A percentile compares a stretch with the other conserved stretches of the same genome.
Conservation (phyloP, 2,329 filamentous ascomycete genomes). For the Tricladium varicosporioides region DNA sequence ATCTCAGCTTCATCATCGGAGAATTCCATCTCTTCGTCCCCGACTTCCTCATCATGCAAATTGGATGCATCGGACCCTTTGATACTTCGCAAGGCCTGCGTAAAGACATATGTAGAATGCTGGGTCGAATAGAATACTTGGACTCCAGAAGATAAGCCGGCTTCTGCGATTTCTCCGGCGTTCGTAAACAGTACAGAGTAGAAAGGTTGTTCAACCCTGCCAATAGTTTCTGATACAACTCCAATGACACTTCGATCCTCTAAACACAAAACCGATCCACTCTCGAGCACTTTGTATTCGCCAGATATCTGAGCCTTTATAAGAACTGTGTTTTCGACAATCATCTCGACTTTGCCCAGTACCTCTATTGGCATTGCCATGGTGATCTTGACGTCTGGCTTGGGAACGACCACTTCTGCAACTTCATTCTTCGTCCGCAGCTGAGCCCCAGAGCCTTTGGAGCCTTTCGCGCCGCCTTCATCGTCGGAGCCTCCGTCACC, state of each 20-base stretch:
- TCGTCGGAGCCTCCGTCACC: slow-evolving; percentile 78
- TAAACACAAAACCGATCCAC: slow-evolving; percentile 78
- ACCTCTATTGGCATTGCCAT: slow-evolving; percentile 73
- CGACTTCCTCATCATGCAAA: slow-evolving; percentile 87
- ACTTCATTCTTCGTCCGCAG: slow-evolving; percentile 83
- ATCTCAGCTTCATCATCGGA: slow-evolving; percentile 95
- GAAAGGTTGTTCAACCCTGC: slow-evolving; percentile 78
- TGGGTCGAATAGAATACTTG: slow-evolving; percentile 76
- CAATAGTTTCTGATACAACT: slow-evolving; percentile 80
- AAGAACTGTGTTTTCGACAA: slow-evolving; percentile 76
- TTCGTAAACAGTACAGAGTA: slow-evolving; percentile 79
- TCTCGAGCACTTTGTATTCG: slow-evolving; percentile 81
- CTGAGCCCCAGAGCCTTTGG: slow-evolving; percentile 41
- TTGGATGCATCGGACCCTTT: slow-evolving; percentile 96
- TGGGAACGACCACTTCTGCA: slow-evolving; percentile 60
- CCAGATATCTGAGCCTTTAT: slow-evolving; percentile 77
- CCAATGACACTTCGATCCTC: slow-evolving; percentile 75
- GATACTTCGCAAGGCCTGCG: slow-evolving; percentile 70
- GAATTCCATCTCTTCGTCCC: slow-evolving; percentile 85
- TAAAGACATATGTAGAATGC: slow-evolving; percentile 83
- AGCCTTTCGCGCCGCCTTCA: slow-evolving; percentile 55
- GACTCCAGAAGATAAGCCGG: slow-evolving; percentile 66
- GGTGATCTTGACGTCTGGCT: slow-evolving; percentile 77
- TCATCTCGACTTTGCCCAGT: slow-evolving; percentile 71
- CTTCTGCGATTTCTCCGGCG: slow-evolving; percentile 62